These are phyloP conservation scores for Phellopilus nigrolimitatus DNA, from an alignment of 1,284 basidiomycete species.

Conservation along the genomic window DNA sequence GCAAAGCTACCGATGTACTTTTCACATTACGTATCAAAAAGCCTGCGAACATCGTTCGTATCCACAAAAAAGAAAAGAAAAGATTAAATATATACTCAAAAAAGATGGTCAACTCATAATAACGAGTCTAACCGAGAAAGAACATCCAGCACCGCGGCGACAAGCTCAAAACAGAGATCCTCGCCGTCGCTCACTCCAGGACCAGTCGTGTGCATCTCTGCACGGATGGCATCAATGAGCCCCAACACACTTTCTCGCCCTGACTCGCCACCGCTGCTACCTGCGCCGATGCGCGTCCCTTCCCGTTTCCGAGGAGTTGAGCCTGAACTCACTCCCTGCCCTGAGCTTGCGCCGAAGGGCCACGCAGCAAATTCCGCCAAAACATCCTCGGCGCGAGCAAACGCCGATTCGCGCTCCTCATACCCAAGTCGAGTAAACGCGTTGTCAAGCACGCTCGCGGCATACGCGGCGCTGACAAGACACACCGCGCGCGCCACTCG, in stretches of 20 bases:
- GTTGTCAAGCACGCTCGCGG: slow-evolving; percentile 93
- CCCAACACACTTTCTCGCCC: slow-evolving; percentile 68
- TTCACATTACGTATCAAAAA: too few relatives aligned
- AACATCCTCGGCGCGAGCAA: slow-evolving; percentile 87
- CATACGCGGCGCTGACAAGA: slow-evolving; percentile 84
- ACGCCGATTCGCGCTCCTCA: slow-evolving; percentile 87
- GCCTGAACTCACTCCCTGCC: slow-evolving; percentile 28
- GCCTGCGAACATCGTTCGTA: too few relatives aligned
- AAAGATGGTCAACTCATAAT: slow-evolving; percentile 34
- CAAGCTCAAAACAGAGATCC: slow-evolving; percentile 83
- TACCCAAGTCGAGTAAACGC: slow-evolving; percentile 83
- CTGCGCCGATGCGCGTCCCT: slow-evolving; percentile 48
- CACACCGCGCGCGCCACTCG: slow-evolving; percentile 77
- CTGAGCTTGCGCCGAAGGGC: slow-evolving; percentile 58
- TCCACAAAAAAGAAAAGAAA: not conserved
- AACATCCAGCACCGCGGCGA: slow-evolving; percentile 88
- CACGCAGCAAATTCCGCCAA: slow-evolving; percentile 84
- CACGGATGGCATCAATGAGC: slow-evolving; percentile 73
- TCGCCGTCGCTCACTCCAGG: slow-evolving; percentile 44
- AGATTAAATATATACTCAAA: not conserved
- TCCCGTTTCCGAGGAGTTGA: slow-evolving; percentile 36
- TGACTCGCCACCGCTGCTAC: slow-evolving; percentile 32
- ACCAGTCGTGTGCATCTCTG: slow-evolving; percentile 46
- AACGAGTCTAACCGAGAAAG: slow-evolving; percentile 85
- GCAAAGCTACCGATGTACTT: too few relatives aligned